Percentiles rank a stretch among this genome's conserved stretches.
Evolutionary conservation across 371 early-diverging fungal genomes (phyloP).

Genomic region (Nosema muscidifuracis): DNA sequence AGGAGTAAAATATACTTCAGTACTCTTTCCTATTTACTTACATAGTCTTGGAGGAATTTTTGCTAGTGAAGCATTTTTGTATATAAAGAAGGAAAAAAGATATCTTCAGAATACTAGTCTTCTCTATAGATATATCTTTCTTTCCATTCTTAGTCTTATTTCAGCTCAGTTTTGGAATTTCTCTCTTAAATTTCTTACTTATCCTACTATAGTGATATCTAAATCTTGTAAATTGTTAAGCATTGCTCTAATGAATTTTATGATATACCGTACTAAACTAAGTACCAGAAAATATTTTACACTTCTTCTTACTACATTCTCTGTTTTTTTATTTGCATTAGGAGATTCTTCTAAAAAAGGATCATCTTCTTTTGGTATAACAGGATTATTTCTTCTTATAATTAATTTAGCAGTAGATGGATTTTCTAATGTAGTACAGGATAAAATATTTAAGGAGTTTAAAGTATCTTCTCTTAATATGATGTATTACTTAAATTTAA

Average conservation of each 20-base stretch:
- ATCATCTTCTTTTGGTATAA: constrained; percentile 64
- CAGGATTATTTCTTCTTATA: constrained; percentile 72
- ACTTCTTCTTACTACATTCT: constrained; percentile 73
- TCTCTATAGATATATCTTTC: constrained; percentile 6
- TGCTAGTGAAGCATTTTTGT: background rate
- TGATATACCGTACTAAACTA: constrained; percentile 75
- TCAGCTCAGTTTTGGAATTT: constrained; percentile 83
- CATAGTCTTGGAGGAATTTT: constrained; percentile 18
- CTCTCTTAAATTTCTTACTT: constrained; percentile 80
- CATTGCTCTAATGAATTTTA: constrained; percentile 79
- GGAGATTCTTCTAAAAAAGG: constrained; percentile 65
- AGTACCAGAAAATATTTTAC: constrained; percentile 73
- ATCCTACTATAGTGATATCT: constrained; percentile 86
- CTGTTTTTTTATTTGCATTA: constrained; percentile 82
- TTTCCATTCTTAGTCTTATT: constrained; percentile 12
- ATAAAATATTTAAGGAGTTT: constrained; percentile 74
- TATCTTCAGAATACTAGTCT: background rate
- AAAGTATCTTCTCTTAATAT: constrained; percentile 73
- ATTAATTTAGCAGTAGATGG: constrained; percentile 82
- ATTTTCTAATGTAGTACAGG: constrained; percentile 87
- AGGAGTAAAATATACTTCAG: constrained; percentile 10
- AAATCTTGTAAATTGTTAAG: constrained; percentile 93
- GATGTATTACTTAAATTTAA: constrained; percentile 90
- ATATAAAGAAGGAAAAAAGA: background rate
- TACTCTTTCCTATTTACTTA: constrained; percentile 6